Evolutionary conservation across 208 protist species (phyloP), one percentile per base, ranked within the genome.

Genomic region (Acanthamoeba castellanii): DNA sequence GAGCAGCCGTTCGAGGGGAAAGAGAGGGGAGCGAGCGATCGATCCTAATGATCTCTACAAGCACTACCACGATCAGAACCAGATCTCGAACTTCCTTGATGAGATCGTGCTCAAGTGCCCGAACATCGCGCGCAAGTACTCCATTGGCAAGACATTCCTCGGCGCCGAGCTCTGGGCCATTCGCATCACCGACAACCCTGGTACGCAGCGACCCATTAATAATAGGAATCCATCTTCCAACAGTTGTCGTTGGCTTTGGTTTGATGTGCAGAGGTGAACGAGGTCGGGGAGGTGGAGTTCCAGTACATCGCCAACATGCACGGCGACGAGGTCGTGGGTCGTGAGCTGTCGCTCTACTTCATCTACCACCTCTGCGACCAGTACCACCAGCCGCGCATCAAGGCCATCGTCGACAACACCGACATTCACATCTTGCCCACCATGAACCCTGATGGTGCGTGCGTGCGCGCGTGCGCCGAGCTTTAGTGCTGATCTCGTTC

Each of bases 271-370:
- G 85, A 45, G 0, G 30, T 20, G 14, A 76, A 85, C 91, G 70
- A 94, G 25, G 64, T 55, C n/a, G 47, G 47, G 45, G 70, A 94
- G 91, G 25, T 45, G 16, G 91, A 81, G 37, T 20, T 94, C 32
- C 45, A 70, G 91, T 92, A 92, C 81, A 92, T 92, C 20, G 93
- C 47, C 30, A 95, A 95, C 70, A 95, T 95, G 78, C 93, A 95
- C 81, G 93, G 93, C 47, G 93, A 95, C 59, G 93, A 95, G 52
- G 45, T 78, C 13, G 82, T 95, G 22, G 93, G 93, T 50, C 74
- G 93, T 52, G 81, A 95, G 93, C 11, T 95, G 59, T 30, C 32
- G 37, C 84, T 95, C 57, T 47, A 72, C 42, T 76, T 95, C 57
- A 92, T 92, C 72, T 9, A 72, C 34, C 18, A 70, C 25, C 81